Conservation (phyloP, 2,329 filamentous ascomycete species). For the Penicillium brasilianum region DNA sequence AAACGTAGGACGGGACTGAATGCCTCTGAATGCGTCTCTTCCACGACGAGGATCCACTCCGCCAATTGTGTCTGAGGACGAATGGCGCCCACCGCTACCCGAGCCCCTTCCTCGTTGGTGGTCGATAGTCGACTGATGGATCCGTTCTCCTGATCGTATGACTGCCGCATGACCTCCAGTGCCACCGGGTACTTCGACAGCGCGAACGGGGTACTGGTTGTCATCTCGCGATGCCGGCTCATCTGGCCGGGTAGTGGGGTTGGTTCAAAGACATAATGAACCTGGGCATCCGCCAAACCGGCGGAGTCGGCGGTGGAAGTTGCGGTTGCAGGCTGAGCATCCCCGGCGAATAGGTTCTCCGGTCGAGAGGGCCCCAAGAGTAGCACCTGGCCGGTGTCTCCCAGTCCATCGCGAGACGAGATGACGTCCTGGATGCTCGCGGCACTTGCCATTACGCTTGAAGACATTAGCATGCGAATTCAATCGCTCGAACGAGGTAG, state of each 20-base stretch:
- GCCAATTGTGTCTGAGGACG: slow-evolving; percentile 70
- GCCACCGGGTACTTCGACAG: slow-evolving; percentile 68
- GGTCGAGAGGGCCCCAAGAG: slow-evolving; percentile 69
- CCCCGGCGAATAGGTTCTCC: slow-evolving; percentile 66
- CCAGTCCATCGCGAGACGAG: slow-evolving; percentile 53
- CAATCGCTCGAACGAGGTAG: too few relatives aligned
- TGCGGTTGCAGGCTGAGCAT: slow-evolving; percentile 23
- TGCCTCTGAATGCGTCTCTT: slow-evolving; percentile 75
- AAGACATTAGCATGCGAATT: neutral
- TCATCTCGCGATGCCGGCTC: slow-evolving; percentile 28
- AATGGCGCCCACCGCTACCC: slow-evolving; percentile 81
- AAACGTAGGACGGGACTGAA: slow-evolving; percentile 75
- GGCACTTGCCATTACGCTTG: slow-evolving; percentile 58
- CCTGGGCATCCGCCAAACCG: slow-evolving; percentile 39
- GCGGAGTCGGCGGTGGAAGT: slow-evolving; percentile 43
- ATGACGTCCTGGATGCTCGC: slow-evolving; percentile 52
- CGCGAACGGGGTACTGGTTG: slow-evolving; percentile 58
- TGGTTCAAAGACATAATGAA: slow-evolving; percentile 68
- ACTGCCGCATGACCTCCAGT: slow-evolving; percentile 61
- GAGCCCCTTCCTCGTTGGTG: slow-evolving; percentile 70
- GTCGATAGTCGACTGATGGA: slow-evolving; percentile 72
- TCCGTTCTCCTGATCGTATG: slow-evolving; percentile 63
- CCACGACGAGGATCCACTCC: slow-evolving; percentile 82
- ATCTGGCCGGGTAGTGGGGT: slow-evolving; percentile 46
- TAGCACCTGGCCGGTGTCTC: slow-evolving; percentile 70